Percentiles rank a stretch among this genome's conserved stretches.
These are phyloP conservation scores for Beauveria bassiana DNA, from an alignment of 2,329 filamentous ascomycete genomes.

Conservation along the genomic window DNA sequence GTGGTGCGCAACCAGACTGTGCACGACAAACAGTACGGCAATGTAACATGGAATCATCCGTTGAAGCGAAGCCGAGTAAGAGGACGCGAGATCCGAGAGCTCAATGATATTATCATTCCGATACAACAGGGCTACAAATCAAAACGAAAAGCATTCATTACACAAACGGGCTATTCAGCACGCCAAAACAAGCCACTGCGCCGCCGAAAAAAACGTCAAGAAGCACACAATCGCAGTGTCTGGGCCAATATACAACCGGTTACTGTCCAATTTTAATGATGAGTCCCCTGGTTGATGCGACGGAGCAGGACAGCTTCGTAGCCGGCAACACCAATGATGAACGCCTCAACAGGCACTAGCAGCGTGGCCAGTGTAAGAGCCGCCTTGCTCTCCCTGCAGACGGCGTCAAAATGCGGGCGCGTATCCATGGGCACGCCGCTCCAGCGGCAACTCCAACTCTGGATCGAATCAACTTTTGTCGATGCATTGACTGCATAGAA, in stretches of 20 bases:
- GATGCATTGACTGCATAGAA: slow-evolving; percentile 52
- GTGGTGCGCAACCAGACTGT: neutral
- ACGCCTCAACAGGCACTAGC: slow-evolving; percentile 48
- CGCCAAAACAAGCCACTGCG: neutral
- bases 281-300: slow-evolving; percentile 24
- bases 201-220: neutral
- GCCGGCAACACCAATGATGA: slow-evolving; percentile 38
- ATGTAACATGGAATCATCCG: neutral
- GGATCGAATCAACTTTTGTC: slow-evolving; percentile 42
- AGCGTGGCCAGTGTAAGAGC: slow-evolving; percentile 47
- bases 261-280: neutral
- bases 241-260: neutral
- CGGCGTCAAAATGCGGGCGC: slow-evolving; percentile 45
- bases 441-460: slow-evolving; percentile 60
- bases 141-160: neutral
- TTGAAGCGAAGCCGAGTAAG: neutral
- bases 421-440: slow-evolving; percentile 40
- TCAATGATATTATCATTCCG: neutral
- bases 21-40: neutral
- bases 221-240: neutral
- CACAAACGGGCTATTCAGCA: neutral
- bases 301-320: slow-evolving; percentile 34
- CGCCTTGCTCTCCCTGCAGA: slow-evolving; percentile 50
- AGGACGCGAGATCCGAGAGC: neutral
- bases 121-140: neutral